Conservation (phyloP, 202 grass and related monocot genomes). For the Cymbopogon flexuosus region DNA sequence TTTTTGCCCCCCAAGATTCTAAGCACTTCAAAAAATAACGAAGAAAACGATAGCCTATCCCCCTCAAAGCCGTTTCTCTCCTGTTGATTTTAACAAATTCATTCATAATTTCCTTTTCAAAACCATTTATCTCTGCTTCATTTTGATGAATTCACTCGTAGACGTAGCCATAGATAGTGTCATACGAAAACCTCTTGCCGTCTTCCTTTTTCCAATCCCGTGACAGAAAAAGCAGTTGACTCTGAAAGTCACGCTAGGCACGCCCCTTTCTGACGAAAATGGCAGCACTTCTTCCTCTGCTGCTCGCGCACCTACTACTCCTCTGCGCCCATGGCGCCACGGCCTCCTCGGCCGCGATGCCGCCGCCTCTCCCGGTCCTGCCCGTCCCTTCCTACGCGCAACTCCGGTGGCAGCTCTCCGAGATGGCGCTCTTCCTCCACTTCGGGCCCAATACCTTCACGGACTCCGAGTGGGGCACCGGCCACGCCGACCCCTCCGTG, state of each 20-base stretch:
- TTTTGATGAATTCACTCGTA: no score
- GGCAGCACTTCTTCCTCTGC: slow-evolving; percentile 11
- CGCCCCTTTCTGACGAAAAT: slow-evolving; percentile 18
- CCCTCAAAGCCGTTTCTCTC: no score
- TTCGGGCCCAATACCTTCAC: slow-evolving; percentile 99
- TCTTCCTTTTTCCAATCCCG: not conserved
- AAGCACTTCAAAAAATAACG: no score
- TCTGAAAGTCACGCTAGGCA: not conserved
- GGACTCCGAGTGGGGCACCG: slow-evolving; percentile 83
- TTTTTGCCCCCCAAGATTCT: no score
- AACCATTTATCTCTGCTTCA: no score
- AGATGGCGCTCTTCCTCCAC: slow-evolving; percentile 93
- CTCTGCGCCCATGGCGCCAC: slow-evolving; percentile 20
- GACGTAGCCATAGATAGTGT: no score
- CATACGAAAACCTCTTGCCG: no score
- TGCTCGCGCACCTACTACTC: slow-evolving; percentile 26
- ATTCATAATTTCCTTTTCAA: no score
- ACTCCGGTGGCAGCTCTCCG: slow-evolving; percentile 77
- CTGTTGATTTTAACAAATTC: no score
- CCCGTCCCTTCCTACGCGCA: slow-evolving; percentile 77
- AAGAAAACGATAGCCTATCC: no score
- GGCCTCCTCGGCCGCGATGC: slow-evolving; percentile 18
- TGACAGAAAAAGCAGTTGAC: no score
- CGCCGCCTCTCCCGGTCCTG: slow-evolving; percentile 63
- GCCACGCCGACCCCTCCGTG: slow-evolving; percentile 58